These are phyloP conservation scores for Fusarium udum DNA, from an alignment of 2,329 filamentous ascomycete genomes.

Conservation along the genomic window DNA sequence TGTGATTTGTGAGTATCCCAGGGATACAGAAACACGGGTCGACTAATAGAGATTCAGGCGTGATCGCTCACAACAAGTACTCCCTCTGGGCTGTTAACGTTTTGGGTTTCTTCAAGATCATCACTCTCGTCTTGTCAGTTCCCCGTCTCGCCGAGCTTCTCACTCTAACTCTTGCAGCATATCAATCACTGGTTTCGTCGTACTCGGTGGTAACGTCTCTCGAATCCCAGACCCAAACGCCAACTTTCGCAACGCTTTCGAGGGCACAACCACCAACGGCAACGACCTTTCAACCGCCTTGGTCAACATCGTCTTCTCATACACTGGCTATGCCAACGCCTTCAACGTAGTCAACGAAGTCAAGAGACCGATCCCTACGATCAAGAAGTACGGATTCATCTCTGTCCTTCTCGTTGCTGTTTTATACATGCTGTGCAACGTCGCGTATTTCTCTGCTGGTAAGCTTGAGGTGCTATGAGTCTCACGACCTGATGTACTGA, in stretches of 20 bases:
- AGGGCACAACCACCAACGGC: constrained; percentile 48
- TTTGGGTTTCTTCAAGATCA: constrained; percentile 67
- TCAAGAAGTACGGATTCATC: constrained; percentile 59
- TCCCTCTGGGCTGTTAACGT: constrained; percentile 65
- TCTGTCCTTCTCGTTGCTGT: constrained; percentile 62
- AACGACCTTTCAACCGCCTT: constrained; percentile 58
- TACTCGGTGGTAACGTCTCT: constrained; percentile 56
- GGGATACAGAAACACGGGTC: fast-evolving
- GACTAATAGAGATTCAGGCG: constrained; percentile 51
- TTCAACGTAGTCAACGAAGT: constrained; percentile 72
- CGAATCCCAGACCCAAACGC: constrained; percentile 44
- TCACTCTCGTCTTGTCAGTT: constrained; percentile 65
- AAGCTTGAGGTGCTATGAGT: too few species aligned
- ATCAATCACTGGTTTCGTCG: constrained; percentile 68
- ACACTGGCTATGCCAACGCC: constrained; percentile 65
- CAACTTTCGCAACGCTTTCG: constrained; percentile 51
- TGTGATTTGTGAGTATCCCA: neutral
- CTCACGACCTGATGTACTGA: neutral
- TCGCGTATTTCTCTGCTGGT: constrained; percentile 67
- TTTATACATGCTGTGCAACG: constrained; percentile 67
- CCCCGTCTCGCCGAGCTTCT: constrained; percentile 49
- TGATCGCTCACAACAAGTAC: constrained; percentile 64
- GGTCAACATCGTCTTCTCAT: constrained; percentile 68
- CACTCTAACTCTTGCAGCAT: constrained; percentile 43
- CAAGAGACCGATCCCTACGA: constrained; percentile 66